These are phyloP conservation scores for Glonium stellatum DNA, from an alignment of 495 filamentous ascomycete species.

Conservation along the genomic window DNA sequence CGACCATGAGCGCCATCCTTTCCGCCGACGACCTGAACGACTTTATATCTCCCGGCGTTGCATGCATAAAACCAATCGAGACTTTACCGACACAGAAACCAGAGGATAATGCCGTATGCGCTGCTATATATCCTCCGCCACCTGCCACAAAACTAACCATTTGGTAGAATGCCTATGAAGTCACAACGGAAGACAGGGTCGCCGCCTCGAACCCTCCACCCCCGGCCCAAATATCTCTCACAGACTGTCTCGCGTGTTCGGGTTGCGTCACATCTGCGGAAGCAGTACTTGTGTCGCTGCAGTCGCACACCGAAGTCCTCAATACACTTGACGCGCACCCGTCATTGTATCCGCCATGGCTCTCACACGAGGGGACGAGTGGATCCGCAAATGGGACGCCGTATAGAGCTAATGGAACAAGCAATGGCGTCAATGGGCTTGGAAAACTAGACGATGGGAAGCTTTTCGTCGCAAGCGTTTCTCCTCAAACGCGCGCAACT, in stretches of 20 bases:
- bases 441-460: slow-evolving; percentile 45
- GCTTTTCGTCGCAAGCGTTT: slow-evolving; percentile 84
- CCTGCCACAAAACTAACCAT: slow-evolving; percentile 9
- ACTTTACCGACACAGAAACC: slow-evolving; percentile 59
- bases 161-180: slow-evolving; percentile 67
- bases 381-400: slow-evolving; percentile 26
- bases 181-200: slow-evolving; percentile 81
- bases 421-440: slow-evolving; percentile 28
- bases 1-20: slow-evolving; percentile 83
- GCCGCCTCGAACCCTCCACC: slow-evolving; percentile 49
- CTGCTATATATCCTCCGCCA: slow-evolving; percentile 14
- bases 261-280: slow-evolving; percentile 97
- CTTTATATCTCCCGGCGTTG: slow-evolving; percentile 95
- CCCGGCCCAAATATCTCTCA: slow-evolving; percentile 85
- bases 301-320: slow-evolving; percentile 87
- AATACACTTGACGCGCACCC: slow-evolving; percentile 65
- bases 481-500: slow-evolving; percentile 80
- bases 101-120: slow-evolving; percentile 22
- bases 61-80: slow-evolving; percentile 96
- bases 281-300: slow-evolving; percentile 84
- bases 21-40: slow-evolving; percentile 96
- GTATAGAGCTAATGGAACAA: slow-evolving; percentile 13
- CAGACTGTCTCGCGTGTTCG: slow-evolving; percentile 94
- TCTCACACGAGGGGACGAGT: slow-evolving; percentile 28
- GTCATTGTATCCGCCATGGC: slow-evolving; percentile 35